These are phyloP conservation scores for Epichloe aotearoae DNA, from an alignment of 2,329 filamentous ascomycete species.

Conservation along the genomic window DNA sequence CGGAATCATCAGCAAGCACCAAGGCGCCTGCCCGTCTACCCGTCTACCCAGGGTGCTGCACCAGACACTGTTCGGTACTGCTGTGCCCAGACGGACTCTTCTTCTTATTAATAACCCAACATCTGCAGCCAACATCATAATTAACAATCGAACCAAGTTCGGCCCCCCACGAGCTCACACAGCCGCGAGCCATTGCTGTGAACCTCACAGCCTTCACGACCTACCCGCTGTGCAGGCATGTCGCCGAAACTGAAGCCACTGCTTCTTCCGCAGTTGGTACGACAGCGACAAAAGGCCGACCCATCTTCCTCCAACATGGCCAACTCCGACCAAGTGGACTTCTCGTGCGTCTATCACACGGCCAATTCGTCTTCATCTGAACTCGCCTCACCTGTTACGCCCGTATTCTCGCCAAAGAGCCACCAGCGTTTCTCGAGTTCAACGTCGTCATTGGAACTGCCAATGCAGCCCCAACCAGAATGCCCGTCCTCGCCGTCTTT, in stretches of 20 bases:
- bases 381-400: conserved; percentile 55
- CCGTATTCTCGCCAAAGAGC: conserved; percentile 52
- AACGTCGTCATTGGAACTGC: conserved; percentile 60
- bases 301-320: conserved; percentile 18
- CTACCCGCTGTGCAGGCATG: conserved; percentile 4
- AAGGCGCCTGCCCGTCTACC: not conserved
- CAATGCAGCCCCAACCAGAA: conserved; percentile 18
- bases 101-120: not conserved
- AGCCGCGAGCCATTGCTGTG: not conserved
- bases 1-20: conserved; percentile 2
- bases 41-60: too few relatives aligned
- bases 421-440: conserved; percentile 61
- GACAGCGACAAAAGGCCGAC: conserved; percentile 5
- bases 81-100: not conserved
- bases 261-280: conserved; percentile 5
- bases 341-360: conserved; percentile 28
- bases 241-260: conserved; percentile 6
- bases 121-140: not conserved
- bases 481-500: conserved; percentile 11
- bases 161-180: not conserved
- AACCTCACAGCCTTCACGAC: not conserved
- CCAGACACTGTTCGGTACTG: not conserved
- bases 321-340: conserved; percentile 20
- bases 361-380: conserved; percentile 50
- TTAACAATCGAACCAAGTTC: not conserved